Evolutionary conservation across 495 filamentous ascomycete species (phyloP).

Genomic region (Penicillium coprophilum): DNA sequence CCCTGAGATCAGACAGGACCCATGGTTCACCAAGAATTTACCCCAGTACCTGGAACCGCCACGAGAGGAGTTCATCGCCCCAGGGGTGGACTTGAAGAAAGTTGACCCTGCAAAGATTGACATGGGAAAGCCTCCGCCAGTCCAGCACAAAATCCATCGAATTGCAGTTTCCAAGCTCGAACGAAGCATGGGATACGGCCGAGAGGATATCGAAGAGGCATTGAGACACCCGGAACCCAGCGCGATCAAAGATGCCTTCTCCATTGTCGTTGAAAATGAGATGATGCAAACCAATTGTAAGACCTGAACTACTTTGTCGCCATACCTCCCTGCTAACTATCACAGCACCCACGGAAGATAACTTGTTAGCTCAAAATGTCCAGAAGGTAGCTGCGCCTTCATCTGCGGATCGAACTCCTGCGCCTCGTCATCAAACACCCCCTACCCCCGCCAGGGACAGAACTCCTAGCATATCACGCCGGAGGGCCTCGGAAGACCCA

Average conservation of each 20-base stretch:
- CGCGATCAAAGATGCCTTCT: conserved; percentile 97
- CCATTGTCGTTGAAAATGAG: conserved; percentile 96
- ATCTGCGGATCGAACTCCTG: conserved; percentile 22
- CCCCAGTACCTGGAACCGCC: conserved; percentile 83
- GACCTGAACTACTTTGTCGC: conserved; percentile 13
- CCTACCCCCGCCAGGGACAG: conserved; percentile 18
- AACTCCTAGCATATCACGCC: conserved; percentile 31
- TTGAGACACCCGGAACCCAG: conserved; percentile 88
- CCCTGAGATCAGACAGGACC: conserved; percentile 87
- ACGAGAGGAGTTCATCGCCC: conserved; percentile 90
- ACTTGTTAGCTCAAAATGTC: conserved; percentile 31
- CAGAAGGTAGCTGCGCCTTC: conserved; percentile 24
- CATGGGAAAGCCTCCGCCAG: conserved; percentile 68
- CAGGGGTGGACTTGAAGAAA: conserved; percentile 87
- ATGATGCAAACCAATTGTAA: conserved; percentile 92
- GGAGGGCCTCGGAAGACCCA: conserved; percentile 27
- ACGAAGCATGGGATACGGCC: conserved; percentile 95
- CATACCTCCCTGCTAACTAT: conserved; percentile 17
- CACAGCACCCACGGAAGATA: conserved; percentile 46
- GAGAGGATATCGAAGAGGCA: conserved; percentile 92
- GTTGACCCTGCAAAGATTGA: conserved; percentile 77
- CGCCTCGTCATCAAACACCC: conserved; percentile 24
- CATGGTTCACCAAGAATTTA: conserved; percentile 88
- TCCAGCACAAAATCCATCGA: conserved; percentile 86
- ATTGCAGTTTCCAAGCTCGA: conserved; percentile 91